Base-by-base conservation (phyloP, 495 filamentous ascomycete species). In the Lindgomyces ingoldianus region DNA sequence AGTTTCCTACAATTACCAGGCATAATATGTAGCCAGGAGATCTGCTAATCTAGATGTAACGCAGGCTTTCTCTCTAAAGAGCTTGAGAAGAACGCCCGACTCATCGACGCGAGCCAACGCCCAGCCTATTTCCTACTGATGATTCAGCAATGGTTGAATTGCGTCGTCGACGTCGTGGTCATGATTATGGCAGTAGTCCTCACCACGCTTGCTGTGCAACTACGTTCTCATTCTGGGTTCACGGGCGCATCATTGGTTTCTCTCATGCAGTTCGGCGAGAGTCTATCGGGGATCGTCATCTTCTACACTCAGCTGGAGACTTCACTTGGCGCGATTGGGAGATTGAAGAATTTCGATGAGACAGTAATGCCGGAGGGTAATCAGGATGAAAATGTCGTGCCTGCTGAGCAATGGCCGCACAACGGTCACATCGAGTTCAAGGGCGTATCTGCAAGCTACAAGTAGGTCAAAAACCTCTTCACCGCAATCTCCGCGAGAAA, bases 271-370 rank as follows among this genome's bases (percentile, higher is more conserved):
- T 9, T 70, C 64, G 8, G 54, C 67, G 6, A 59, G 60, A 11
- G 53, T 62, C 10, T 69, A 60, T 21, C 61, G 52, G 69, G 62
- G 42, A 52, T 73, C 33, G 58, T 75, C 41, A 39, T 74, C 10
- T 27, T 11, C 1, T 69, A 69, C 41, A 72, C 72, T 9, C 22
- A 52, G 9, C 49, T 74, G 0, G 73, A 75, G 53, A 74, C 68
- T 4, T 71, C 62, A 6, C 59, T 74, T 18, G 73, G 73, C 0
- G 73, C 73, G 0, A 66, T 75, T 1, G 48, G 64, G 4, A 57
- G 73, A 27, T 42, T 74, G 0, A 55, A 70, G 26, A 46, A 63
- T 1, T 74, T 74, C 41, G 48, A 61, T 16, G 21, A 56, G 39
- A 45, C 26, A n/a, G 55, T 30, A 9, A 45, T 48, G 54, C 41